Evolutionary conservation across 345 rosid species (phyloP).

Genomic region (Geranium brycei): DNA sequence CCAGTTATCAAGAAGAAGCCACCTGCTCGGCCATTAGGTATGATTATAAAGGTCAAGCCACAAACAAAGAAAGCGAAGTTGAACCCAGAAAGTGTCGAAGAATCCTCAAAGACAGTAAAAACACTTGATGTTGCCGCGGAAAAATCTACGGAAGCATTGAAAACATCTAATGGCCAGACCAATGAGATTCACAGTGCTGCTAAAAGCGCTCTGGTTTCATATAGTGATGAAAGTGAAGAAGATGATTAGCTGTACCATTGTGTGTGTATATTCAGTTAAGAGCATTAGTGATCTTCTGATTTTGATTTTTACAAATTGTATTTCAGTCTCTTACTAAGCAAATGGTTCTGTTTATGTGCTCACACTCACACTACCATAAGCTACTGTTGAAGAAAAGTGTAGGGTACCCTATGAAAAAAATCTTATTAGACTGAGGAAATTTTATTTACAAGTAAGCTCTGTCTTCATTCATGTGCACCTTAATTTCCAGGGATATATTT

Average conservation of each 20-base stretch:
- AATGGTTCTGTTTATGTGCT: too few species aligned
- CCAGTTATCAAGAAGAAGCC: slow-evolving; percentile 43
- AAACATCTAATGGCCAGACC: slow-evolving; percentile 13
- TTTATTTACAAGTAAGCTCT: too few species aligned
- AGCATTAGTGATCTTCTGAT: not conserved
- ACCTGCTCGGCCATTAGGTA: slow-evolving; percentile 37
- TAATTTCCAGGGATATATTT: too few species aligned
- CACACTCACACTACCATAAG: too few species aligned
- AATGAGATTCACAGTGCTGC: slow-evolving; percentile 15
- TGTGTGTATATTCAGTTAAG: not conserved
- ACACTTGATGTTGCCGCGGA: slow-evolving; percentile 12
- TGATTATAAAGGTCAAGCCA: slow-evolving; percentile 67
- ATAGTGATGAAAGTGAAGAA: slow-evolving; percentile 85
- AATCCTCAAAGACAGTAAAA: slow-evolving; percentile 13
- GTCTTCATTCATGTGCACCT: too few species aligned
- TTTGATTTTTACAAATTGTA: not conserved
- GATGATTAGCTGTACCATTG: slow-evolving; percentile 20
- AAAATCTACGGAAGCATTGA: slow-evolving; percentile 23
- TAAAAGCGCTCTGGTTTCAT: slow-evolving; percentile 50
- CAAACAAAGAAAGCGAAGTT: slow-evolving; percentile 62
- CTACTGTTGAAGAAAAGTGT: too few species aligned
- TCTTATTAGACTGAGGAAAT: too few species aligned
- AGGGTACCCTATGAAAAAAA: too few species aligned
- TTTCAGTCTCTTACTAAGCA: too few species aligned
- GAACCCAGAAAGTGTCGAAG: slow-evolving; percentile 20